Conservation (phyloP, 441 rosid species). For the Rhodomyrtus psidioides region DNA sequence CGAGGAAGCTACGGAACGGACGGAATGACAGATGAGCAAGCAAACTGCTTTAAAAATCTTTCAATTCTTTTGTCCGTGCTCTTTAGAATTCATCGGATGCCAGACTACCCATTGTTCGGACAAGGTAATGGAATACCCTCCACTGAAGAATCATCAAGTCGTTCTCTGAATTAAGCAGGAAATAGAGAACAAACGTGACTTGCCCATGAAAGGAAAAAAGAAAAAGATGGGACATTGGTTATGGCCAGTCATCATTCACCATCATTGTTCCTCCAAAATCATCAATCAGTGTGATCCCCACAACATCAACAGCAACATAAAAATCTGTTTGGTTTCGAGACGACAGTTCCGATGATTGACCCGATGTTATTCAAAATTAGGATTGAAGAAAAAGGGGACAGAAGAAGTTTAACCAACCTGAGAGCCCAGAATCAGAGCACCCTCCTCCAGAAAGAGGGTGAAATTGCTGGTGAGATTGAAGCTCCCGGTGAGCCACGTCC, state of each 20-base stretch:
- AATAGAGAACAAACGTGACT: neutral
- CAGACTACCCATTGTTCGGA: neutral
- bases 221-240: neutral
- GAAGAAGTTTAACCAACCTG: conserved; percentile 30
- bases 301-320: neutral
- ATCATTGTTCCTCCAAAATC: neutral
- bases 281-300: neutral
- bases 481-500: conserved; percentile 83
- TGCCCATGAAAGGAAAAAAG: neutral
- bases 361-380: neutral
- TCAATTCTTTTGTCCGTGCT: neutral
- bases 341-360: neutral
- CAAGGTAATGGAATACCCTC: neutral
- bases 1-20: neutral
- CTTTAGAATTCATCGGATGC: neutral
- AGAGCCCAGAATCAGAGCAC: conserved; percentile 76
- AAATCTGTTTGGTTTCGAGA: neutral
- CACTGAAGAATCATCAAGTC: neutral
- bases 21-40: neutral
- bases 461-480: conserved; percentile 84
- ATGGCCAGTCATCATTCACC: neutral
- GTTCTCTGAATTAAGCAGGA: neutral
- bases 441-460: conserved; percentile 69
- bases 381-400: neutral
- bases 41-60: neutral